A percentile compares a stretch with the other conserved stretches of the same genome.
phyloP scores from a whole-genome alignment of 1,284 basidiomycete species.

The Polyporus tsugae region DNA sequence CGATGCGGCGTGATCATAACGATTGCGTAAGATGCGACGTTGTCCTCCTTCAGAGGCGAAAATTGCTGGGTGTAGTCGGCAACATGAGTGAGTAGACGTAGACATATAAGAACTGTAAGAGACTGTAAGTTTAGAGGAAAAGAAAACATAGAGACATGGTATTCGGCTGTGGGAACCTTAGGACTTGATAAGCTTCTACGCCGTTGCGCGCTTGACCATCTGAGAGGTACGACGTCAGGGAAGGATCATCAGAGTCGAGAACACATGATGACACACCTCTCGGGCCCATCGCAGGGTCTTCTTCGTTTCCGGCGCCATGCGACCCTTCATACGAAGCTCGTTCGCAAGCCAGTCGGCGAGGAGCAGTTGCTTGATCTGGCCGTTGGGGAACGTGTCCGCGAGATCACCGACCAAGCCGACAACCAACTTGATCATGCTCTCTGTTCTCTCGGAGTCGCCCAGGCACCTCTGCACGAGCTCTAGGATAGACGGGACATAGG shows the following conservation, averaged over 20 bases:
- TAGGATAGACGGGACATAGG: constrained; percentile 82
- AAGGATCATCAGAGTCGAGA: neutral
- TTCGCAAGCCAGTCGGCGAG: constrained; percentile 84
- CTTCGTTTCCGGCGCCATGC: constrained; percentile 76
- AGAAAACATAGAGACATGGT: constrained; percentile 15
- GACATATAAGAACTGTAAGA: constrained; percentile 19
- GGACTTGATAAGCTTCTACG: constrained; percentile 25
- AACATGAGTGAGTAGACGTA: constrained; percentile 28
- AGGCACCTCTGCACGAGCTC: constrained; percentile 86
- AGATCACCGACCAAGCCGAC: constrained; percentile 83
- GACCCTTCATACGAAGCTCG: constrained; percentile 77
- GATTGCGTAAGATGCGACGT: constrained; percentile 32
- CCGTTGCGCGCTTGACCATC: constrained; percentile 42
- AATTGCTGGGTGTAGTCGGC: constrained; percentile 30
- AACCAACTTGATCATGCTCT: constrained; percentile 71
- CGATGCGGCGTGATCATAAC: constrained; percentile 32
- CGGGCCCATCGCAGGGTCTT: constrained; percentile 85
- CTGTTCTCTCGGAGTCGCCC: constrained; percentile 86
- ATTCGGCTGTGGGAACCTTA: constrained; percentile 11
- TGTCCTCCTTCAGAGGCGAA: constrained; percentile 35
- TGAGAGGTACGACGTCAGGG: constrained; percentile 23
- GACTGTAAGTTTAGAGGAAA: constrained; percentile 27
- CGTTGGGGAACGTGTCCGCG: constrained; percentile 85
- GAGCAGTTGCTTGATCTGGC: constrained; percentile 83
- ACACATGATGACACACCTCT: constrained; percentile 60